These are phyloP conservation scores for Diaporthe vexans DNA, from an alignment of 2,329 filamentous ascomycete genomes.

Conservation along the genomic window DNA sequence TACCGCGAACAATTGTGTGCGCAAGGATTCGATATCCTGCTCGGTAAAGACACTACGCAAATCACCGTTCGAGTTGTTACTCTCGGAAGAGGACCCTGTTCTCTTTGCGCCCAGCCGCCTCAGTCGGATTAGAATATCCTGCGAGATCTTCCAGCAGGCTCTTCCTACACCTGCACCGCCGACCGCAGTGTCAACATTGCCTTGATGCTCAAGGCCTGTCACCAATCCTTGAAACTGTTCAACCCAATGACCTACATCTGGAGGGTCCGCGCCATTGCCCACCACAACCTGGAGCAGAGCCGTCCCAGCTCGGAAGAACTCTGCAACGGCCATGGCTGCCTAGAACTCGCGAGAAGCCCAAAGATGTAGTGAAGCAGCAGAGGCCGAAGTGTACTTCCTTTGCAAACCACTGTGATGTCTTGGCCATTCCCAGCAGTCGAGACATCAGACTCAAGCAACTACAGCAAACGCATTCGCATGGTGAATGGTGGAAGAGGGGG, in stretches of 20 bases:
- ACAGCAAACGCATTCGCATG: neutral
- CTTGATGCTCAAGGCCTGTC: neutral
- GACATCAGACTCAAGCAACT: neutral
- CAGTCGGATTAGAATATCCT: constrained; percentile 35
- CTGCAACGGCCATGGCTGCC: neutral
- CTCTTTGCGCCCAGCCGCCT: neutral
- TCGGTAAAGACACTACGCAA: constrained; percentile 20
- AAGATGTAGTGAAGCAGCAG: neutral
- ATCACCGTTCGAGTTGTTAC: neutral
- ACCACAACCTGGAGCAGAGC: constrained; percentile 16
- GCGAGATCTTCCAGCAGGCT: constrained; percentile 36
- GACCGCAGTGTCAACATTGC: neutral
- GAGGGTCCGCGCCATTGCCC: neutral
- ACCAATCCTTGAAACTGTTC: neutral
- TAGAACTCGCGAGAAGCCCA: neutral
- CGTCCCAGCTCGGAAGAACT: constrained; percentile 2
- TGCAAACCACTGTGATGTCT: neutral
- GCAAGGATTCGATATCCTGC: constrained; percentile 23
- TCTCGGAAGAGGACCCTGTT: neutral
- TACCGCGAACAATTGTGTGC: constrained; percentile 12
- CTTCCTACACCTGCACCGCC: neutral
- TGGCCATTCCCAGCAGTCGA: neutral
- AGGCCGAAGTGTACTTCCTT: neutral
- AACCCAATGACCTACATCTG: neutral
- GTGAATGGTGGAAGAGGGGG: neutral